Evolutionary conservation across 768 basidiomycete species (phyloP), one percentile per base, ranked within the genome.

Genomic region (Tephrocybe sp.): DNA sequence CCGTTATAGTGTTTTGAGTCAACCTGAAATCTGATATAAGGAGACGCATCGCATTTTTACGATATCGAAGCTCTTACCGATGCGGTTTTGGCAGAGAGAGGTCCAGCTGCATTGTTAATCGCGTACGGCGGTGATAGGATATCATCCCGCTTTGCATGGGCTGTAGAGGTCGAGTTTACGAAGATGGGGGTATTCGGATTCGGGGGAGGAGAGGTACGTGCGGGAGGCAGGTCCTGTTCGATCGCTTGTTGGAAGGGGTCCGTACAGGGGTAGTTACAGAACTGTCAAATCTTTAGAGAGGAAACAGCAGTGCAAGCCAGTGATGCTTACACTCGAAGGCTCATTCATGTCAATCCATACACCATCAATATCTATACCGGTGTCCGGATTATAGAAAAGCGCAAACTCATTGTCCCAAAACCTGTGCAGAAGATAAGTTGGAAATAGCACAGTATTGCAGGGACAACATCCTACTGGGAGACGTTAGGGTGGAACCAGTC

Each of bases 301-400:
- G 43, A 30, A 13, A 26, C 13, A 7, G 26, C 8, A 20, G 17
- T 10, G 22, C 19, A 32, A 38, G 32, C 39, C 17, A 13, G 14
- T 19, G 31, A 20, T 16, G 61, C 78, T 20, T 56, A 86, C 85
- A 52, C 76, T 87, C 3, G 83, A 65, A 5, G 86, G 85, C 53
- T 87, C 85, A 61, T 88, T 87, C 85, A 85, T 85, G 56, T 85
- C 84, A 20, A 87, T 85, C 87, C 86, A 88, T 14, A 77, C 77
- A 9, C 85, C 85, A 54, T 86, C 84, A 26, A 86, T 85, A 50
- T 86, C 80, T 8, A 88, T 53, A 1, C 84, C 84, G 0, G 64
- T 72, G 11, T 70, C 53, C 0, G 80, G 72, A 52, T 68, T 71
- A 61, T 82, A 85, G 65, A 87, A 85, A 6, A 68, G 43, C 23